Percentiles rank a stretch among this genome's conserved stretches.
Evolutionary conservation across 2,329 filamentous ascomycete species (phyloP).

Genomic region (Aureobasidium pullulans): DNA sequence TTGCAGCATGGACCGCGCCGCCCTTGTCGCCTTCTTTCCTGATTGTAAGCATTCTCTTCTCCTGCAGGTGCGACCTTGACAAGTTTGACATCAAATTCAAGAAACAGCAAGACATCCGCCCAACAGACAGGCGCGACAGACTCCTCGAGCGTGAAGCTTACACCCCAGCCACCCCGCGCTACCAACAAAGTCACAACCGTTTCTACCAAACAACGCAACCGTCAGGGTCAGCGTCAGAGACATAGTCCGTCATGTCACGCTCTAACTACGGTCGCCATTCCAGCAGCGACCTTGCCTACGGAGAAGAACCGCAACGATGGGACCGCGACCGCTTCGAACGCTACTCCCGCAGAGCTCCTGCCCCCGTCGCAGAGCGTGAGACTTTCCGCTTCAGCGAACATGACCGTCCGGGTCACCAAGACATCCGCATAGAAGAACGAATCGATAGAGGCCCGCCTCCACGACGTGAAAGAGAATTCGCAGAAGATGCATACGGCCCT

Average conservation of each 20-base stretch:
- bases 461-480: conserved; percentile 41
- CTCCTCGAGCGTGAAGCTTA: not conserved
- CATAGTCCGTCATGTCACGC: conserved; percentile 7
- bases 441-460: conserved; percentile 24
- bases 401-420: conserved; percentile 32
- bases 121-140: not conserved
- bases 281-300: conserved; percentile 36
- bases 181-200: conserved; percentile 2
- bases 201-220: conserved; percentile 1
- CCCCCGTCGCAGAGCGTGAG: conserved; percentile 30
- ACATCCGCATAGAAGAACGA: conserved; percentile 37
- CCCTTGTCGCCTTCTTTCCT: not conserved
- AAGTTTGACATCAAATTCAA: not conserved
- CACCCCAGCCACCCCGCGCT: conserved; percentile 5
- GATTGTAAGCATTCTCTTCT: not conserved
- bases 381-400: conserved; percentile 35
- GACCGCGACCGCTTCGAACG: conserved; percentile 45
- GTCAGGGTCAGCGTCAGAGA: not conserved
- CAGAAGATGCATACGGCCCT: conserved; percentile 39
- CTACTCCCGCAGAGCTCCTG: conserved; percentile 23
- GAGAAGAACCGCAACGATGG: conserved; percentile 42
- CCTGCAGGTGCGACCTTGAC: not conserved
- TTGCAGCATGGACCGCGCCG: conserved; percentile 1
- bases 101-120: not conserved
- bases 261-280: conserved; percentile 20